Evolutionary conservation across 2,329 filamentous ascomycete genomes (phyloP).

Genomic region (Pestalotiopsis fici): DNA sequence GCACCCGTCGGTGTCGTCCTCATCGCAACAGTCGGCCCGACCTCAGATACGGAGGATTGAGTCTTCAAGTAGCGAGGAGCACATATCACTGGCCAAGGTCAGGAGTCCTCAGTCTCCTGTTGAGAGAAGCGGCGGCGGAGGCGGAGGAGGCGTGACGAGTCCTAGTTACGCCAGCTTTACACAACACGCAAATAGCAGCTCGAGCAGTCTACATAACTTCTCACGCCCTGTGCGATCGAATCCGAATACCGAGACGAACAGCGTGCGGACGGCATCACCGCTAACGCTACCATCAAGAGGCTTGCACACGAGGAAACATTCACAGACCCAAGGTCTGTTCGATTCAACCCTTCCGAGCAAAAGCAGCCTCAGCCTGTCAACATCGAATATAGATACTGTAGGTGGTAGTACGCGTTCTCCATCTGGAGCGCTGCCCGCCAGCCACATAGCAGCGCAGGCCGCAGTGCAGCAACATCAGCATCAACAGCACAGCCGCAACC

Average conservation of each 20-base stretch:
- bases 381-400: constrained; percentile 40
- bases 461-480: constrained; percentile 60
- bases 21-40: constrained; percentile 26
- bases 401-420: constrained; percentile 10
- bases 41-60: constrained; percentile 44
- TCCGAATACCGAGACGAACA: constrained; percentile 27
- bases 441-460: constrained; percentile 78
- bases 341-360: constrained; percentile 71
- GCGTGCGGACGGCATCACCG: constrained; percentile 42
- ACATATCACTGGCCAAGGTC: constrained; percentile 43
- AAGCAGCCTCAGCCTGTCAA: constrained; percentile 54
- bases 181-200: constrained; percentile 48
- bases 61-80: constrained; percentile 47
- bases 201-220: constrained; percentile 55
- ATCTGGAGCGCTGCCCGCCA: constrained; percentile 57
- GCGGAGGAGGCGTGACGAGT: constrained; percentile 36
- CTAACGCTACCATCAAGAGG: constrained; percentile 39
- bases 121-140: neutral
- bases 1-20: constrained; percentile 24
- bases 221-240: constrained; percentile 50
- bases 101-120: constrained; percentile 37
- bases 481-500: constrained; percentile 56
- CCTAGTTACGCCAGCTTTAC: constrained; percentile 51
- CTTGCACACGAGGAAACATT: constrained; percentile 56
- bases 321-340: constrained; percentile 75